These are phyloP conservation scores for Leccinum sublutescens DNA, from an alignment of 768 basidiomycete species.

Conservation along the genomic window DNA sequence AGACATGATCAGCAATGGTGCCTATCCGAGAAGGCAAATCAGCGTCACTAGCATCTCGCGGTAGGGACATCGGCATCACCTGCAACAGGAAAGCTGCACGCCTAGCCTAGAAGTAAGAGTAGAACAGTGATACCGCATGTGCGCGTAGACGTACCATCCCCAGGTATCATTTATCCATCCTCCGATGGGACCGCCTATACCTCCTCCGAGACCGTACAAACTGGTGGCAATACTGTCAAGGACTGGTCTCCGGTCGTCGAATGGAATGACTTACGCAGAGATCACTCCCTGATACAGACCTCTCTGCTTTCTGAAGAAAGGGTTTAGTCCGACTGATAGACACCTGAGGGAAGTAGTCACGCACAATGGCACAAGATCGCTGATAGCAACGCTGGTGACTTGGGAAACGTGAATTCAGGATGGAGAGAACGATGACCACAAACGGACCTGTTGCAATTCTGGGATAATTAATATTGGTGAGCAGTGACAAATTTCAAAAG, in stretches of 20 bases:
- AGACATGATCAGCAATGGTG: neutral
- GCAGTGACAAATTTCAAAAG: neutral
- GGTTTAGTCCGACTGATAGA: neutral
- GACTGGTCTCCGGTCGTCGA: neutral
- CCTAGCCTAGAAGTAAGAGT: neutral
- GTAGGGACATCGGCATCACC: neutral
- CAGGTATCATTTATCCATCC: neutral
- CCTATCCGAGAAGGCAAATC: neutral
- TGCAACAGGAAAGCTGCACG: neutral
- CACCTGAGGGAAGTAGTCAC: neutral
- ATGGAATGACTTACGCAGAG: neutral
- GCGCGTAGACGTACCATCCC: neutral
- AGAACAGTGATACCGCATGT: slow-evolving; percentile 16
- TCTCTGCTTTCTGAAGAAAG: neutral
- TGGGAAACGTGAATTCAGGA: neutral
- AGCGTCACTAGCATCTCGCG: neutral
- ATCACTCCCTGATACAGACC: neutral
- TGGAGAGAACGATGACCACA: neutral
- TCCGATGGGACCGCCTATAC: neutral
- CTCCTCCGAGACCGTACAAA: neutral
- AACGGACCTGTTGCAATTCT: neutral
- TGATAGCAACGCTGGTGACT: neutral
- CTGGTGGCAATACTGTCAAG: neutral
- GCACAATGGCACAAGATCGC: neutral
- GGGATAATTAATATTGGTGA: neutral